Base-by-base conservation (phyloP, 768 basidiomycete species). In the Russula abietina region DNA sequence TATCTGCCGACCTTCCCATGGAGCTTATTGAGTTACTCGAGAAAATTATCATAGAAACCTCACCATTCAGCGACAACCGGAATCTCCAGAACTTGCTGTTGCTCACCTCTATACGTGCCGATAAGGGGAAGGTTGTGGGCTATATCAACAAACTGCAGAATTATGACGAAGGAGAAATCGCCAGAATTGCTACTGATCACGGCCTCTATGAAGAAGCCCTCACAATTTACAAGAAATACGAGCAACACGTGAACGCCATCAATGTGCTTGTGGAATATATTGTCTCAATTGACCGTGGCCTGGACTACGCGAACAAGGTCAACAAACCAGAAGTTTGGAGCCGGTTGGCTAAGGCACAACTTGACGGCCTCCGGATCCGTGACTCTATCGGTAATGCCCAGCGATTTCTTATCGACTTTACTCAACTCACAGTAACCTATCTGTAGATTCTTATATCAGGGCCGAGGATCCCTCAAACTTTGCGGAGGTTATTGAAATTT, bases 241-340 rank as follows among this genome's bases (percentile, higher is more conserved):
- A 95, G 59, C 88, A 97, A 71, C 92, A 97, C 75, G 93, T 86
- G 2, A 86, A 92, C 76, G 97, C 97, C 16, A 98, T 98, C 77
- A 97, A 91, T 69, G 94, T 98, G 41, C 83, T 99, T 30, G 97
- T 99, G 46, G 97, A 99, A 73, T 96, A 98, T 72, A 92, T 99
- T 66, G 96, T 98, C 52, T 94, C 92, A 30, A 88, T 99, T 66
- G 97, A 99, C 71, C 93, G 97, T 71, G 97, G 94, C 60, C 80
- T 93, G 68, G 93, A 97, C 57, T 99, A 91, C 67, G 97, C 97
- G 61, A 90, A 83, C 79, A 98, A 97, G 80, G 89, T 98, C 75
- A 92, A 98, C 78, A 83, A 86, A 73, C 93, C 97, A 39, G 93
- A 92, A 68, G 96, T 98, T 17, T 99, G 97, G 97, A 93, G 91